These are phyloP conservation scores for Aureobasidium sp. DNA, from an alignment of 2,329 filamentous ascomycete genomes.

Conservation along the genomic window DNA sequence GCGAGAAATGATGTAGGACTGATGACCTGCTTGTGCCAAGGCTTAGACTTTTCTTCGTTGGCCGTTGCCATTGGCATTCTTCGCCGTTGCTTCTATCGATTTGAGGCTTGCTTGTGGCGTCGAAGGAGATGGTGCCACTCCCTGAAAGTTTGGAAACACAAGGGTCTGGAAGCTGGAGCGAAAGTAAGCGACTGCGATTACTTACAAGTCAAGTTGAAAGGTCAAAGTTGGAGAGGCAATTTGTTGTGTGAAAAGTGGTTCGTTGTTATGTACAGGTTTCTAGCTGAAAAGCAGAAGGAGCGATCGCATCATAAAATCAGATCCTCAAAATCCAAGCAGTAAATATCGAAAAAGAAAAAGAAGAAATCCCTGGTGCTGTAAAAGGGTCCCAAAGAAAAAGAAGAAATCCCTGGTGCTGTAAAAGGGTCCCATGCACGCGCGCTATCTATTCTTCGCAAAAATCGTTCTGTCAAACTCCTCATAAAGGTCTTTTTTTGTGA, in stretches of 20 bases:
- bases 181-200: neutral
- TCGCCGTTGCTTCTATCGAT: slow-evolving; percentile 3
- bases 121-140: neutral
- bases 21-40: neutral
- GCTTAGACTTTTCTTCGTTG: neutral
- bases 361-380: neutral
- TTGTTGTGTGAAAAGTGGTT: neutral
- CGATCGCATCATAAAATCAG: neutral
- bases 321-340: neutral
- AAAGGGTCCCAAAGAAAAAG: neutral
- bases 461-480: neutral
- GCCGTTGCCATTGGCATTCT: neutral
- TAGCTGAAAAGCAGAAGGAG: neutral
- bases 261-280: neutral
- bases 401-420: neutral
- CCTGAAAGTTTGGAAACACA: neutral
- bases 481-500: neutral
- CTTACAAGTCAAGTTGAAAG: neutral
- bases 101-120: neutral
- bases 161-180: neutral
- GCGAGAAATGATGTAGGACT: neutral
- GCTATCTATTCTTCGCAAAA: neutral
- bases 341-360: neutral
- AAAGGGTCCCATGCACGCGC: neutral
- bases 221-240: neutral